Evolutionary conservation across 805 yeast genomes (phyloP), one percentile per base, ranked within the genome.

Genomic region (Starmerella floris): DNA sequence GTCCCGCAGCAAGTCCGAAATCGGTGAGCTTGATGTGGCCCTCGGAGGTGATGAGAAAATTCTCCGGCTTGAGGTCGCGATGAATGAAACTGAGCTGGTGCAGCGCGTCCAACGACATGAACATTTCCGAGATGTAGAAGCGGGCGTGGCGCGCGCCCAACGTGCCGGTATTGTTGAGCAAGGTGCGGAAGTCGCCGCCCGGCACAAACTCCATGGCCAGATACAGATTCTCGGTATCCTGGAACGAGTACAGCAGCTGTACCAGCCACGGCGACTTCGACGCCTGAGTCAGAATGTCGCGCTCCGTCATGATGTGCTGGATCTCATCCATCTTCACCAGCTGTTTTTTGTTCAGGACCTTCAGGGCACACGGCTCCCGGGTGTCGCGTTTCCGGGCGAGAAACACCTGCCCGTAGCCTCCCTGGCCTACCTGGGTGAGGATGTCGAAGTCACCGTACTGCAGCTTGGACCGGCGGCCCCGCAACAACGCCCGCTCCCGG

Each of bases 161-260:
- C 44, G 81, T 82, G 28, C 95, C 95, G 5, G 97, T 88, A 60
- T 87, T 88, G 61, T 85, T 87, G 51, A 91, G 72, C 46, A 91
- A 65, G 0, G 98, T 91, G 58, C 99, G 77, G 67, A 83, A 91
- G 60, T 91, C 99, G 41, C 99, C 99, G 45, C 99, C 99, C 8
- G 99, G 96, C n/a, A 91, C 98, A 62, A 83, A 91, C 61, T 91
- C 98, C 99, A 91, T 91, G 2, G 98, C 98, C 56, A 91, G 68
- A 55, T 83, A 91, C 25, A 91, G 82, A 56, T 81, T 82, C 48
- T 82, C 87, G 0, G 78, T 62, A 62, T 91, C 97, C 62, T 91
- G 99, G 65, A 91, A 91, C 2, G 97, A 95, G 60, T 91, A 91
- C 45, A 84, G 69, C 39, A 91, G 68, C 62, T 85, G 85, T 32